Evolutionary conservation across 768 basidiomycete species (phyloP), one percentile per base, ranked within the genome.

Genomic region (Serpula lacrymans): DNA sequence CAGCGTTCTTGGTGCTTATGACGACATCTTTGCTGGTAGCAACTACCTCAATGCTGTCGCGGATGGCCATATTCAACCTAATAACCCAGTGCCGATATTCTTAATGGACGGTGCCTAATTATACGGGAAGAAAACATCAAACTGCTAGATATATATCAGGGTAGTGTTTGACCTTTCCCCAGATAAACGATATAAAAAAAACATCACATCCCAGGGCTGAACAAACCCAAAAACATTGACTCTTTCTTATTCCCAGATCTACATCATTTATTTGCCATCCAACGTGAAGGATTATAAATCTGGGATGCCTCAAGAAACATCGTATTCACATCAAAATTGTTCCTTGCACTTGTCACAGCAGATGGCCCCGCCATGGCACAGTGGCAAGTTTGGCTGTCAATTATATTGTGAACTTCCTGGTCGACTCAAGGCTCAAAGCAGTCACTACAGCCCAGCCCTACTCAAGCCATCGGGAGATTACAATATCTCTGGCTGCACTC

Each of bases 131-230:
- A 72, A 72, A 48, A 43, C 51, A 23, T 74, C 70, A 0, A 68
- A 72, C 35, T 60, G 55, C 16, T 71, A 68, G 70, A 68, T 73
- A 3, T 57, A 41, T 20, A 63, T 73, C 6, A 72, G 71, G 69
- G 41, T 39, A 10, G 11, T 68, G 5, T 29, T 55, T 4, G 53
- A 69, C 38, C 51, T 54, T 8, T 24, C 40, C 7, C 64, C 62
- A 0, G 41, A 55, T 7, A 23, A 42, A 6, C 54, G 63, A 5
- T 71, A 69, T 45, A 55, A 59, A 29, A 50, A 55, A 34, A 51
- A 0, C 14, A 37, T 6, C 33, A 64, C n/a, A 55, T 68, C 36
- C 60, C 67, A 20, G 67, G 55, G 4, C 65, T 63, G 0, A 52
- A 62, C n/a, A 58, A 61, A 14, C 61, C 57, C 1, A 62, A 63